Percentiles rank a stretch among this genome's conserved stretches.
These are phyloP conservation scores for Hymenochaete sp. DNA, from an alignment of 1,284 basidiomycete species.

Conservation along the genomic window DNA sequence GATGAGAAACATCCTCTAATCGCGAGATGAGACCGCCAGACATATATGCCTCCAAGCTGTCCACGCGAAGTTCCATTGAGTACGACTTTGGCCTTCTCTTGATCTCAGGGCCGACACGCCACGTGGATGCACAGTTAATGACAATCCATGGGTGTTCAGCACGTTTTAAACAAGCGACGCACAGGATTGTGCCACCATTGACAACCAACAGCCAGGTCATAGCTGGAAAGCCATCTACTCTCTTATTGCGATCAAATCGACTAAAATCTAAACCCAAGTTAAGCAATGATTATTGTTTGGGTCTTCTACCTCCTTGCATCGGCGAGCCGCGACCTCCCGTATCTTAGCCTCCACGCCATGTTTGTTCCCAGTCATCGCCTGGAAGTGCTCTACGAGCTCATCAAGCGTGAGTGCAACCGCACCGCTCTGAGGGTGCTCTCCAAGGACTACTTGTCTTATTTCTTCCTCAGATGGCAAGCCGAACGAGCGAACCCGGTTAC, in stretches of 20 bases:
- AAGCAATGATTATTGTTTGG: conserved; percentile 47
- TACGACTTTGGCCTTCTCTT: no score
- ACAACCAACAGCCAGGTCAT: no score
- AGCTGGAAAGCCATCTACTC: not conserved
- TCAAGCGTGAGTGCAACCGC: conserved; percentile 48
- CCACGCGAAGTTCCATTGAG: no score
- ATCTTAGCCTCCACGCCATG: conserved; percentile 68
- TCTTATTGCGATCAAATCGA: not conserved
- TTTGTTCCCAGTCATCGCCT: conserved; percentile 43
- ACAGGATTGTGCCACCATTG: no score
- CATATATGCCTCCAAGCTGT: no score
- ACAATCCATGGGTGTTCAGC: no score
- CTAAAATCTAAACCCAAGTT: conserved; percentile 36
- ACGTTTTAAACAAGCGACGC: no score
- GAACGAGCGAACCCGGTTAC: conserved; percentile 26
- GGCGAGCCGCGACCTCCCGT: conserved; percentile 58
- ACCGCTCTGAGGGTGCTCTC: conserved; percentile 47
- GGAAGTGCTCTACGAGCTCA: conserved; percentile 53
- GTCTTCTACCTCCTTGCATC: conserved; percentile 49
- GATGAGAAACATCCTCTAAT: no score
- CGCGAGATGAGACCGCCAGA: no score
- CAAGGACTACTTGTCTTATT: conserved; percentile 54
- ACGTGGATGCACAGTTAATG: no score
- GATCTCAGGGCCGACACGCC: no score
- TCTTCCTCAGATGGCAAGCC: conserved; percentile 62